phyloP scores from a whole-genome alignment of 208 protist genomes.

The Trypanosoma melophagium region DNA sequence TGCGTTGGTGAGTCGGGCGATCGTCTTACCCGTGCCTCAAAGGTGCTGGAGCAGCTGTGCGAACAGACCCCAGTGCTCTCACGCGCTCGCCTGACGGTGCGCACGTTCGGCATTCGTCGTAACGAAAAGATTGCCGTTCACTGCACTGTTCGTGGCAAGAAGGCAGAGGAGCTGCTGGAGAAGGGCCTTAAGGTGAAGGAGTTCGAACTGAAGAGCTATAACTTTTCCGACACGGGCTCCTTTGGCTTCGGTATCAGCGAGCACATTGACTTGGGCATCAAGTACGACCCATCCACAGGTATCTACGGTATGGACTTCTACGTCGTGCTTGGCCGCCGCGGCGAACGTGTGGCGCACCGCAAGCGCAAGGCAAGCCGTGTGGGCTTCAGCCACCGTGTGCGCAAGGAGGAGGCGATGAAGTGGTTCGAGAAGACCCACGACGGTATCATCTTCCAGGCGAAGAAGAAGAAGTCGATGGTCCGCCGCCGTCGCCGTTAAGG shows the following conservation, averaged over 20 bases:
- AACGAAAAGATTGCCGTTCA: constrained; percentile 99
- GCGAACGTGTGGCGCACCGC: constrained; percentile 94
- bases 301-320: constrained; percentile 99
- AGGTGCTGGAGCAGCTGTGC: constrained; percentile 99
- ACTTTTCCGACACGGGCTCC: constrained; percentile 97
- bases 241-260: constrained; percentile 99
- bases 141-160: constrained; percentile 99
- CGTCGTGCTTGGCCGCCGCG: constrained; percentile 98
- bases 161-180: constrained; percentile 99
- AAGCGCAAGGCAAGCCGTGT: constrained; percentile 85
- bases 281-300: constrained; percentile 99
- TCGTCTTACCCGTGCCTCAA: constrained; percentile 97
- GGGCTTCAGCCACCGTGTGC: constrained; percentile 94
- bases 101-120: constrained; percentile 98
- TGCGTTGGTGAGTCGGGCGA: constrained; percentile 99
- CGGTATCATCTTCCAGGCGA: constrained; percentile 94
- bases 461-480: constrained; percentile 97
- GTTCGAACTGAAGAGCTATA: constrained; percentile 97
- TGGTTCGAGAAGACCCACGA: constrained; percentile 99
- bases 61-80: constrained; percentile 98
- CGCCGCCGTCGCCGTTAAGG: constrained; percentile 94
- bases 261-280: constrained; percentile 99
- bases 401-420: constrained; percentile 97
- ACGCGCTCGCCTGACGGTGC: constrained; percentile 97
- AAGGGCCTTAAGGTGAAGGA: constrained; percentile 99